These are phyloP conservation scores for Gastrolobium bilobum DNA, from an alignment of 306 rosid genomes.

Conservation along the genomic window DNA sequence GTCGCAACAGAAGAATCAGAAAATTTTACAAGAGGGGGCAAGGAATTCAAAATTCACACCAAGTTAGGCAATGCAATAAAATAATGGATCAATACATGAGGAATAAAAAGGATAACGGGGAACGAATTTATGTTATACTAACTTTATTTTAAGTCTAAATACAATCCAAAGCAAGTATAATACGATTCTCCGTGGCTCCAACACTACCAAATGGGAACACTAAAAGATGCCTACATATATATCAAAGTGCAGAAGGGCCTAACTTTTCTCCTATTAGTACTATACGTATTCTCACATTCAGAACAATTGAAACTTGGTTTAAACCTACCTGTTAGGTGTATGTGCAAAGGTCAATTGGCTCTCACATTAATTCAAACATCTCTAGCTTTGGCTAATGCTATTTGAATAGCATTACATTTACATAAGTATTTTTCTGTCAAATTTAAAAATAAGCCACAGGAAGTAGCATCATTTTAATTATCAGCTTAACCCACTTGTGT, in stretches of 20 bases:
- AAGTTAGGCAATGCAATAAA: too few relatives aligned
- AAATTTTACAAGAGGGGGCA: too few relatives aligned
- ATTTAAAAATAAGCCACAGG: background rate
- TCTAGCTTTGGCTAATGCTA: constrained; percentile 27
- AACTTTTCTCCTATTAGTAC: constrained; percentile 42
- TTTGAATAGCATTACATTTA: background rate
- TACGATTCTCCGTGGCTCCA: too few relatives aligned
- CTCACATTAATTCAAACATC: constrained; percentile 21
- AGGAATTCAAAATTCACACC: too few relatives aligned
- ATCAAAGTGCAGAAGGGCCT: constrained; percentile 60
- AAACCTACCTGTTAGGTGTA: constrained; percentile 30
- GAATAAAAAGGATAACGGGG: too few relatives aligned
- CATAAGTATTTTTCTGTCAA: constrained; percentile 25
- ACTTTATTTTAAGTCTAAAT: too few relatives aligned
- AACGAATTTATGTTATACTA: too few relatives aligned
- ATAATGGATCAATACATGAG: too few relatives aligned
- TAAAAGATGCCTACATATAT: constrained; percentile 44
- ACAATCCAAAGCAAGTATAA: too few relatives aligned
- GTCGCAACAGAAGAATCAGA: too few relatives aligned
- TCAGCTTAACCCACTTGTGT: constrained; percentile 8
- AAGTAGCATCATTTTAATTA: background rate
- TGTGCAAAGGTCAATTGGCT: constrained; percentile 25
- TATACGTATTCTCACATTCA: constrained; percentile 38
- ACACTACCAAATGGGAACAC: constrained; percentile 56
- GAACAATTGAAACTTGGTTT: constrained; percentile 38